phyloP scores from a whole-genome alignment of 306 rosid genomes.

The Arachis hypogaea region DNA sequence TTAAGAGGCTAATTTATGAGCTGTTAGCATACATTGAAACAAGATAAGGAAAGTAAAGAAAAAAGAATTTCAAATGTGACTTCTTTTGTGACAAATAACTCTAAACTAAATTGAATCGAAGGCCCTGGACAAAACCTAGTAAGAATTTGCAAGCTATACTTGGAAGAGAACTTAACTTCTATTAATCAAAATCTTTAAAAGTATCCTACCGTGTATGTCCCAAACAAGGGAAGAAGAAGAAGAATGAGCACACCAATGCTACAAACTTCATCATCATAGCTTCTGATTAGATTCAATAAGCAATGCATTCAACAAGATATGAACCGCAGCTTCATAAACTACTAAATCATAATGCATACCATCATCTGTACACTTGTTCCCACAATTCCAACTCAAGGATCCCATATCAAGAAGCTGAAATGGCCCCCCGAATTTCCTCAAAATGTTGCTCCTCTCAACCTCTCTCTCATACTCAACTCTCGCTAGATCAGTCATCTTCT shows the following conservation, averaged over 20 bases:
- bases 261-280: constrained; percentile 61
- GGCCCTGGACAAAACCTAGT: constrained; percentile 26
- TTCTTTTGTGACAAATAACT: constrained; percentile 44
- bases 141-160: constrained; percentile 35
- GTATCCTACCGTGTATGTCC: constrained; percentile 43
- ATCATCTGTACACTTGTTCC: constrained; percentile 85
- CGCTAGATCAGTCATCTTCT: constrained; percentile 74
- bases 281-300: constrained; percentile 95
- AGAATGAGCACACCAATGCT: constrained; percentile 23
- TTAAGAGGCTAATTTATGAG: constrained; percentile 50
- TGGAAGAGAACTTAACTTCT: constrained; percentile 45
- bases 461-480: constrained; percentile 61
- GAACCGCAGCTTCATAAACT: constrained; percentile 85
- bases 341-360: constrained; percentile 84
- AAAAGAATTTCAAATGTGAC: constrained; percentile 46
- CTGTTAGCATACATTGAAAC: constrained; percentile 45
- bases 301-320: constrained; percentile 83
- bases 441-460: constrained; percentile 55
- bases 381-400: constrained; percentile 92
- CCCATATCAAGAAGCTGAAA: constrained; percentile 69
- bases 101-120: constrained; percentile 47
- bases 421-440: constrained; percentile 75
- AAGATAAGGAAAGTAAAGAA: constrained; percentile 15
- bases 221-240: constrained; percentile 8
- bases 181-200: constrained; percentile 40